Evolutionary conservation across 176 grass and related monocot genomes (phyloP).

Genomic region (Urochloa ruziziensis): DNA sequence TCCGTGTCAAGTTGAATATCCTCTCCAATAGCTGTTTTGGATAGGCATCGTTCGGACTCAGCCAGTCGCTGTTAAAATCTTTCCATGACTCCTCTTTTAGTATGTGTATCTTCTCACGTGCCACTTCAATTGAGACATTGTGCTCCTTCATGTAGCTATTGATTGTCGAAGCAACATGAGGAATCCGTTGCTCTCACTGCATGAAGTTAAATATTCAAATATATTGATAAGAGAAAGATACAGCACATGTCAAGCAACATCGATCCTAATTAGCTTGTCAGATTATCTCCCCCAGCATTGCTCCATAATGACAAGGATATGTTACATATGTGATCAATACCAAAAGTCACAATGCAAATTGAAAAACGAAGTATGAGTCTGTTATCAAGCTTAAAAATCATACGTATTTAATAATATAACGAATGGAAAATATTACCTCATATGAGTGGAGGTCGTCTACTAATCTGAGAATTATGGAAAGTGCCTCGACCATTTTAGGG

Average conservation of each 20-base stretch:
- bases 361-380: not conserved
- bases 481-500: not conserved
- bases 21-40: constrained; percentile 7
- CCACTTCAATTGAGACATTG: not conserved
- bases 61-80: constrained; percentile 7
- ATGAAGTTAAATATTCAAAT: not conserved
- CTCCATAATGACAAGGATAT: not conserved
- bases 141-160: constrained; percentile 5
- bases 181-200: not conserved
- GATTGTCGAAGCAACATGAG: constrained; percentile 2
- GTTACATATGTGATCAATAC: not conserved
- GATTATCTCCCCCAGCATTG: not conserved
- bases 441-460: not conserved
- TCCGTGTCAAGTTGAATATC: constrained; percentile 16
- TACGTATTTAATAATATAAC: not conserved
- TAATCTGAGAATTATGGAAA: not conserved
- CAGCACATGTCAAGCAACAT: not conserved
- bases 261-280: not conserved
- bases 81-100: not conserved
- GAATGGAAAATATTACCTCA: not conserved
- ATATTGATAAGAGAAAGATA: not conserved
- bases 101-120: not conserved
- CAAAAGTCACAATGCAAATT: not conserved
- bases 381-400: not conserved
- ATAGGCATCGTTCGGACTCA: not conserved